Conservation (phyloP, 2,329 filamentous ascomycete species). For the Fusarium bulbicola region DNA sequence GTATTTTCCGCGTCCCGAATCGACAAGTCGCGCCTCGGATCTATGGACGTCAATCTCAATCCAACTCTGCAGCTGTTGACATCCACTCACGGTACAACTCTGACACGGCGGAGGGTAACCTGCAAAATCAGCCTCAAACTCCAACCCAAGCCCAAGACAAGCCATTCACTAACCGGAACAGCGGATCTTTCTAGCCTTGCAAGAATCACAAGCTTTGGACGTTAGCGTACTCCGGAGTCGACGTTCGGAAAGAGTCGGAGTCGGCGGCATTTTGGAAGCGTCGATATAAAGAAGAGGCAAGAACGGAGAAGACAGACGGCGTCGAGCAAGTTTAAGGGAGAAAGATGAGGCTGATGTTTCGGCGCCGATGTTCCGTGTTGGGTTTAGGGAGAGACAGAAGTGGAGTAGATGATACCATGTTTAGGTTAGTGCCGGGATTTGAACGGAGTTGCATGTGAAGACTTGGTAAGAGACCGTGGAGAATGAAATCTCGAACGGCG, state of each 20-base stretch:
- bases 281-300: background rate
- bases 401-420: background rate
- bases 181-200: constrained; percentile 35
- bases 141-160: no score
- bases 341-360: background rate
- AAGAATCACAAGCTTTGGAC: constrained; percentile 37
- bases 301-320: background rate
- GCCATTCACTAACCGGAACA: constrained; percentile 25
- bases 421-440: background rate
- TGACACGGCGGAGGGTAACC: constrained; percentile 33
- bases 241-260: background rate
- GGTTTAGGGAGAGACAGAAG: background rate
- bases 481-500: background rate
- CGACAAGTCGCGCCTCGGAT: constrained; percentile 14
- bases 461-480: background rate
- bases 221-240: constrained; percentile 21
- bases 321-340: background rate
- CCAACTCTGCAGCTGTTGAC: rapidly evolving
- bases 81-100: constrained; percentile 23
- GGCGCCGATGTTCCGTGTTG: constrained; percentile 29
- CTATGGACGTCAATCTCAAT: background rate
- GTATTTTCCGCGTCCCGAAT: constrained; percentile 34
- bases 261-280: background rate
- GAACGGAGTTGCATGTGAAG: background rate
- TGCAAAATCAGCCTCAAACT: background rate